Evolutionary conservation across 2,329 filamentous ascomycete species (phyloP).

Genomic region (Aspergillus persii): DNA sequence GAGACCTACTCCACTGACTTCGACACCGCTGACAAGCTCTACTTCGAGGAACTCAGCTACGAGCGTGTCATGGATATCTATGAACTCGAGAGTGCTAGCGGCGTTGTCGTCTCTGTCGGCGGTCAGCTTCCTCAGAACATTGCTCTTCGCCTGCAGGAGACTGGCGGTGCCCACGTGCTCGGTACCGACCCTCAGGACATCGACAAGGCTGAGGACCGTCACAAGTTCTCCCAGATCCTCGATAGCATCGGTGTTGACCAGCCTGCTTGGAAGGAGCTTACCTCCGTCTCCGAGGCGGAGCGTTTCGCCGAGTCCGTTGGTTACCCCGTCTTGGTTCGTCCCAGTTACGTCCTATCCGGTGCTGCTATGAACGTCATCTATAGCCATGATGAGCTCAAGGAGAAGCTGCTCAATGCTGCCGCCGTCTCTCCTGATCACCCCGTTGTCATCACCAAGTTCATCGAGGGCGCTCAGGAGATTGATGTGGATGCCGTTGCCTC

Average conservation of each 20-base stretch:
- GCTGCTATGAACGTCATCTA: constrained; percentile 98
- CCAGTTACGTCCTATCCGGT: constrained; percentile 92
- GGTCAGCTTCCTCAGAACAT: constrained; percentile 98
- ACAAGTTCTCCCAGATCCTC: constrained; percentile 97
- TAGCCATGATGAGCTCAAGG: constrained; percentile 82
- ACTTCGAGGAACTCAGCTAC: constrained; percentile 96
- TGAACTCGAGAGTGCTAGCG: constrained; percentile 79
- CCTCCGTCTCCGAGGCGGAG: constrained; percentile 83
- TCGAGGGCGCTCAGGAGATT: constrained; percentile 93
- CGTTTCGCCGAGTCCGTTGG: constrained; percentile 79
- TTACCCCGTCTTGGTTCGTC: constrained; percentile 93
- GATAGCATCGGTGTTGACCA: constrained; percentile 97
- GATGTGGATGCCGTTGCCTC: constrained; percentile 92
- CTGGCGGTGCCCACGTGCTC: constrained; percentile 82
- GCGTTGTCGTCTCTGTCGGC: constrained; percentile 92
- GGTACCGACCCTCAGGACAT: constrained; percentile 93
- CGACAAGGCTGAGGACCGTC: constrained; percentile 95
- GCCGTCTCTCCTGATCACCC: constrained; percentile 94
- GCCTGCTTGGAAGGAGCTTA: constrained; percentile 96
- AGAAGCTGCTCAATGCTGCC: constrained; percentile 88
- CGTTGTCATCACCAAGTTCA: constrained; percentile 97
- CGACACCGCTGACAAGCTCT: constrained; percentile 85
- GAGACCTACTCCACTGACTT: constrained; percentile 83
- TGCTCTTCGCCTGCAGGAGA: constrained; percentile 87
- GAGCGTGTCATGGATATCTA: constrained; percentile 99